Evolutionary conservation across 164 flowering plant species (phyloP).

Genomic region (Stephania yunnanensis): DNA sequence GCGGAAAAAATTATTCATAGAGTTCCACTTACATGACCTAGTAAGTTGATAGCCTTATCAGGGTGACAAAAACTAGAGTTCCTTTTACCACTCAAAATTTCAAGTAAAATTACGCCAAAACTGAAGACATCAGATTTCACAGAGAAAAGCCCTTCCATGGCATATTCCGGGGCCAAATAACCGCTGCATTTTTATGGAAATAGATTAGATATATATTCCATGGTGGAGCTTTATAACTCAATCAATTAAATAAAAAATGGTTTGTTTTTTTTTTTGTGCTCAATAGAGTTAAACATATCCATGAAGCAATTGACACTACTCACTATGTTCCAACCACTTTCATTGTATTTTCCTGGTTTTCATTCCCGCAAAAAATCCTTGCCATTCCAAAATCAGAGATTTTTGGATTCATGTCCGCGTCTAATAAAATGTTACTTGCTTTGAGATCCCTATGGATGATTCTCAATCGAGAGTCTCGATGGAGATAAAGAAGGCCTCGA

Average conservation of each 20-base stretch:
- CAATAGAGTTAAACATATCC: not conserved
- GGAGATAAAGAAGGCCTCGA: slow-evolving; percentile 19
- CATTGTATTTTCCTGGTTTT: slow-evolving; percentile 11
- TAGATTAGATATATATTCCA: not conserved
- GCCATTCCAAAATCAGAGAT: slow-evolving; percentile 18
- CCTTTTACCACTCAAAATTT: slow-evolving; percentile 14
- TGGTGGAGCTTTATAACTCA: not conserved
- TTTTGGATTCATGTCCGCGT: slow-evolving; percentile 12
- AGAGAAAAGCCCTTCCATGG: slow-evolving; percentile 13
- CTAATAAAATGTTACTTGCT: slow-evolving; percentile 13
- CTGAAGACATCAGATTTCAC: slow-evolving; percentile 18
- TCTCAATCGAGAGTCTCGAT: slow-evolving; percentile 15
- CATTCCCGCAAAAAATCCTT: slow-evolving; percentile 11
- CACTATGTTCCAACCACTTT: slow-evolving; percentile 18
- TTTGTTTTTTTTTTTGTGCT: not conserved
- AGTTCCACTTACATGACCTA: slow-evolving; percentile 10
- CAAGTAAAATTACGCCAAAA: slow-evolving; percentile 13
- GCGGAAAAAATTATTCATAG: too few species aligned
- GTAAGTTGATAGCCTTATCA: slow-evolving; percentile 1
- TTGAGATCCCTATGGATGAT: slow-evolving; percentile 17
- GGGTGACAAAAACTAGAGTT: slow-evolving; percentile 4
- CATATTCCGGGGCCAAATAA: slow-evolving; percentile 17
- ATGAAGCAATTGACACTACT: slow-evolving; percentile 1
- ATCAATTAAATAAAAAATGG: too few species aligned
- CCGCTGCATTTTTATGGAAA: slow-evolving; percentile 2